phyloP scores from a whole-genome alignment of 2,329 filamentous ascomycete species.

The Hysterium pulicare region DNA sequence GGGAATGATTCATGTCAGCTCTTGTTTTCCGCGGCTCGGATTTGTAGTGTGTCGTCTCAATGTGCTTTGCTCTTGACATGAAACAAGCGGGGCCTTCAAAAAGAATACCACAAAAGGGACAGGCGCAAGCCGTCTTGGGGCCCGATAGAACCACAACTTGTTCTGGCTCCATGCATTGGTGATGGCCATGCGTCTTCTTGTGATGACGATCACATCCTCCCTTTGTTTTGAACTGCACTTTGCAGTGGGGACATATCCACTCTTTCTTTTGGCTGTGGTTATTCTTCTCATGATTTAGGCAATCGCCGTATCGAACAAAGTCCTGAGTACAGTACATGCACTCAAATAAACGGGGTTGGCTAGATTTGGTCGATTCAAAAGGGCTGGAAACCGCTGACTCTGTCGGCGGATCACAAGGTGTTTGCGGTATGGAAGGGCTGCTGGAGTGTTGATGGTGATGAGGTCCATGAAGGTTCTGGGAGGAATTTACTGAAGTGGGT shows the following conservation, averaged over 20 bases:
- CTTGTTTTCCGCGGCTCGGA: slow-evolving; percentile 2
- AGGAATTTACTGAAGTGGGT: neutral
- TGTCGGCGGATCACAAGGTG: neutral
- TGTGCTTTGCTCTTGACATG: neutral
- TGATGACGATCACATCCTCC: slow-evolving; percentile 5
- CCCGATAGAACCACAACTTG: slow-evolving; percentile 1
- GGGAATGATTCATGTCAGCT: slow-evolving; percentile 3
- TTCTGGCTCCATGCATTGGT: neutral
- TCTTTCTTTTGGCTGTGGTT: slow-evolving; percentile 5
- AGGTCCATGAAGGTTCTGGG: neutral
- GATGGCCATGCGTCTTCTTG: slow-evolving; percentile 2
- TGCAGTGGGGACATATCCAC: slow-evolving; percentile 7
- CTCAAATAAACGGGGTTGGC: slow-evolving; percentile 2
- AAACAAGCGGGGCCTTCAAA: slow-evolving; percentile 3
- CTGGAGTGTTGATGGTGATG: no score
- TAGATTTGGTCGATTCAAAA: neutral
- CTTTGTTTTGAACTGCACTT: slow-evolving; percentile 3
- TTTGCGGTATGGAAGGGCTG: no score
- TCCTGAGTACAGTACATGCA: slow-evolving; percentile 6
- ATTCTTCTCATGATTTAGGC: slow-evolving; percentile 5
- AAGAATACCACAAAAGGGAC: slow-evolving; percentile 3
- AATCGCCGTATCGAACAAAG: slow-evolving; percentile 6
- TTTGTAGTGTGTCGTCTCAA: slow-evolving; percentile 6
- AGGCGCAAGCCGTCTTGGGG: slow-evolving; percentile 4
- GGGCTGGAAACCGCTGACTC: neutral